Conservation (phyloP, 2,329 filamentous ascomycete species). For the Fusarium sp. region DNA sequence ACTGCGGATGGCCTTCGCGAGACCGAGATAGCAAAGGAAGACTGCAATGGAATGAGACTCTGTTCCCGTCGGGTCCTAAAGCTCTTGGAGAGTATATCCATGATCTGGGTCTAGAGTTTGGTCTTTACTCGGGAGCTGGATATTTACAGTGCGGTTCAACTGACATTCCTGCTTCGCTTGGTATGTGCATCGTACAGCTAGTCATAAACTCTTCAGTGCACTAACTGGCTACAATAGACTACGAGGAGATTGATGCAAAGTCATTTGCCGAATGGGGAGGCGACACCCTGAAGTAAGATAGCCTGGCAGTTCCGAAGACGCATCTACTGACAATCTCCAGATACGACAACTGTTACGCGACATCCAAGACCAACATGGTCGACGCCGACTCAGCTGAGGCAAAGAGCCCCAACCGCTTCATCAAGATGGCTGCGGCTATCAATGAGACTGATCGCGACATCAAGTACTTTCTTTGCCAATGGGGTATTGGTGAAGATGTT, state of each 20-base stretch:
- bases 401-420: slow-evolving; percentile 54
- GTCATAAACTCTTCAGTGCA: fast-evolving
- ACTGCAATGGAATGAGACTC: slow-evolving; percentile 59
- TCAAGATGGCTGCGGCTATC: slow-evolving; percentile 57
- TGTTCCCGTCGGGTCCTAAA: slow-evolving; percentile 61
- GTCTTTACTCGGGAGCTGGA: slow-evolving; percentile 63
- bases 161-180: slow-evolving; percentile 55
- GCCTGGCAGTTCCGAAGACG: neutral
- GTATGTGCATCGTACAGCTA: slow-evolving; percentile 36
- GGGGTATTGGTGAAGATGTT: slow-evolving; percentile 60
- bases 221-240: slow-evolving; percentile 39
- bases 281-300: slow-evolving; percentile 65
- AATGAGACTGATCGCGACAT: slow-evolving; percentile 53
- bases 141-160: slow-evolving; percentile 56
- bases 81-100: slow-evolving; percentile 62
- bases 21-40: slow-evolving; percentile 54
- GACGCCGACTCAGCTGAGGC: slow-evolving; percentile 52
- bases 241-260: slow-evolving; percentile 54
- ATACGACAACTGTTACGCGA: slow-evolving; percentile 61
- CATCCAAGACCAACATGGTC: slow-evolving; percentile 54
- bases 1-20: slow-evolving; percentile 65
- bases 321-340: slow-evolving; percentile 16
- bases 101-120: slow-evolving; percentile 59
- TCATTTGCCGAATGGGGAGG: slow-evolving; percentile 56
- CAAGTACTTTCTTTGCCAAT: slow-evolving; percentile 62